Evolutionary conservation across 2,329 filamentous ascomycete species (phyloP).

Genomic region (Rhynchosporium agropyri): DNA sequence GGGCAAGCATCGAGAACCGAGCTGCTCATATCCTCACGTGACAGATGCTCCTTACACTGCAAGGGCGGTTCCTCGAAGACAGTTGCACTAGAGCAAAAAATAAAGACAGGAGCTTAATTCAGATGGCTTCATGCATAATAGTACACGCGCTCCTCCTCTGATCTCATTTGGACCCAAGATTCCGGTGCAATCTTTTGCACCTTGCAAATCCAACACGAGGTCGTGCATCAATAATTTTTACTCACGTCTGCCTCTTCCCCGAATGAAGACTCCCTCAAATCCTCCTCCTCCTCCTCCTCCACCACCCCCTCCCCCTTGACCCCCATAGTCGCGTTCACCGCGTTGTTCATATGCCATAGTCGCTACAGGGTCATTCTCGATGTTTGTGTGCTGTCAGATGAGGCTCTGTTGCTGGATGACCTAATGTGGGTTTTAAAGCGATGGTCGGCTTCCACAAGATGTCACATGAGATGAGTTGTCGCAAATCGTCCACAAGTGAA

Average conservation of each 20-base stretch:
- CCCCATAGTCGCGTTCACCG: conserved; percentile 41
- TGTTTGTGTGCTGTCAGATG: conserved; percentile 21
- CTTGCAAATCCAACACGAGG: not conserved
- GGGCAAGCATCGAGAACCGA: not conserved
- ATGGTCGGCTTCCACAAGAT: conserved; percentile 5
- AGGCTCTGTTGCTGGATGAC: conserved; percentile 19
- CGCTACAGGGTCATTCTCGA: conserved; percentile 34
- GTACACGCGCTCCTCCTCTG: not conserved
- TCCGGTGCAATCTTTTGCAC: not conserved
- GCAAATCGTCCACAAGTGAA: conserved; percentile 7
- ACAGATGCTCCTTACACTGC: not conserved
- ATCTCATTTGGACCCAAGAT: conserved; percentile 5
- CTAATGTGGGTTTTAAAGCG: conserved; percentile 17
- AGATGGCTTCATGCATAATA: not conserved
- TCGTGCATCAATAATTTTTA: conserved; percentile 15
- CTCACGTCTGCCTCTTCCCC: conserved; percentile 42
- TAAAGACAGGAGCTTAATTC: not conserved
- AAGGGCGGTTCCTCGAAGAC: not conserved
- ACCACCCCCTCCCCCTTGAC: conserved; percentile 29
- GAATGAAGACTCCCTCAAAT: conserved; percentile 33
- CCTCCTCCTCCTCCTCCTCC: conserved; percentile 30
- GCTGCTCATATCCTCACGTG: not conserved
- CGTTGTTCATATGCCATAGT: conserved; percentile 43
- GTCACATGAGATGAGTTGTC: conserved; percentile 24
- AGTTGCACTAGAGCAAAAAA: not conserved